Base-by-base conservation (phyloP, 1,139 yeast species). In the Pneumocystis murina region DNA sequence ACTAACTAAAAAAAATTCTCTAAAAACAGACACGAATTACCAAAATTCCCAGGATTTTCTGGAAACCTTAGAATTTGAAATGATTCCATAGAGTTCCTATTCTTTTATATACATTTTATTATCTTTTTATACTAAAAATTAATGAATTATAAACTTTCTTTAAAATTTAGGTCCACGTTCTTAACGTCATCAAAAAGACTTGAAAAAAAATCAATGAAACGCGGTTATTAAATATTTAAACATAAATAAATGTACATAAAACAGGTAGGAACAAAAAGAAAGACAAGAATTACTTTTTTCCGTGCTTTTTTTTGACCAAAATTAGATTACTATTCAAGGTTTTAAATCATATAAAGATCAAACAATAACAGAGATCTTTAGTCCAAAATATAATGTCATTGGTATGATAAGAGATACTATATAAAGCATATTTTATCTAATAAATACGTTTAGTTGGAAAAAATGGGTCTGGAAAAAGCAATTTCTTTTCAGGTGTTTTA, bases 381-480 rank as follows among this genome's bases (percentile, higher is more conserved):
- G 95, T 0, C 94, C 95, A 0, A 82, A 83, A 66, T 87, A 86
- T 72, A 92, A 92, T 74, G 95, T 91, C 38, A 90, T 92, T 16
- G 89, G 73, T 70, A 67, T 28, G 69, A 64, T 16, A 24, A 24
- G n/a, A 17, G n/a, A 20, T 4, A 17, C 2, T 10, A 35, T 5
- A 59, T 48, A 30, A 17, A 65, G 35, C 28, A 20, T n/a, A 39
- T 28, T 48, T 61, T 66, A 59, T 57, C 30, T 48, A 1, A 12
- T 48, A 12, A 48, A 24, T 3, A 2, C 24, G 12, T 48, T 24
- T 48, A 70, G 78, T 92, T 39, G 99, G 99, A 2, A 78, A 96
- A 63, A 92, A 92, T 74, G 99, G 99, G 17, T 87, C 96, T 7
- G 99, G 99, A 17, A 92, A 92, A 74, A 88, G 96, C 62, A 92